Percentiles rank a stretch among this genome's conserved stretches.
These are phyloP conservation scores for Jamesozyma lodderae DNA, from an alignment of 805 yeast species.

Conservation along the genomic window DNA sequence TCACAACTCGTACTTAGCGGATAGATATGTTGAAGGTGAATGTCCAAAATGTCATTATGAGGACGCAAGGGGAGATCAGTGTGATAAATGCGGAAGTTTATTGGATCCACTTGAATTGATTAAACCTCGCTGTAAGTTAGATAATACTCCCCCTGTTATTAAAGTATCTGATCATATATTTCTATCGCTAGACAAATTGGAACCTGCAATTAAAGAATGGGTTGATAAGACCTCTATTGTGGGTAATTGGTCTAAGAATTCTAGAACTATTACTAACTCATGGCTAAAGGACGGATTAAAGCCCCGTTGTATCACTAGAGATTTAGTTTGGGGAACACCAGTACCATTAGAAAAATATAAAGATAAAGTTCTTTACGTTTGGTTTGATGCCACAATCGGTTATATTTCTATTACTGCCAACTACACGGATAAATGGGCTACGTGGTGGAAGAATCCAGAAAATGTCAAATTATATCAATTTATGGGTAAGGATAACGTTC, in stretches of 20 bases:
- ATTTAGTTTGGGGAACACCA: conserved; percentile 94
- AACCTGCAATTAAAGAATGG: conserved; percentile 69
- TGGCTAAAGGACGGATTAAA: conserved; percentile 90
- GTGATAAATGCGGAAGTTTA: conserved; percentile 87
- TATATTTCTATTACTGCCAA: conserved; percentile 92
- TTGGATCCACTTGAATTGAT: conserved; percentile 87
- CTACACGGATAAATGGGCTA: conserved; percentile 70
- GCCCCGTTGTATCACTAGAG: conserved; percentile 96
- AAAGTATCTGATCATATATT: conserved; percentile 78
- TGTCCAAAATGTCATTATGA: conserved; percentile 92
- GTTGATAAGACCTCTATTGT: conserved; percentile 50
- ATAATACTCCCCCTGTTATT: conserved; percentile 67
- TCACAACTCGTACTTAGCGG: conserved; percentile 87
- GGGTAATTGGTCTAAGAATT: conserved; percentile 88
- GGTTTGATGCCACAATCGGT: conserved; percentile 98
- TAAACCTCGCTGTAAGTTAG: conserved; percentile 90
- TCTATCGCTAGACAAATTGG: conserved; percentile 72
- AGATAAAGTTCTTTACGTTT: conserved; percentile 87
- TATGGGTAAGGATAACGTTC: conserved; percentile 98
- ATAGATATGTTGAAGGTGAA: conserved; percentile 90
- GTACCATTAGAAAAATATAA: conserved; percentile 81
- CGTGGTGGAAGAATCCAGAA: conserved; percentile 92
- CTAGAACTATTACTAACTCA: conserved; percentile 74
- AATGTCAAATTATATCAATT: conserved; percentile 82
- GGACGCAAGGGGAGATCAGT: conserved; percentile 98